phyloP scores from a whole-genome alignment of 306 rosid genomes.

The Datisca glomerata region DNA sequence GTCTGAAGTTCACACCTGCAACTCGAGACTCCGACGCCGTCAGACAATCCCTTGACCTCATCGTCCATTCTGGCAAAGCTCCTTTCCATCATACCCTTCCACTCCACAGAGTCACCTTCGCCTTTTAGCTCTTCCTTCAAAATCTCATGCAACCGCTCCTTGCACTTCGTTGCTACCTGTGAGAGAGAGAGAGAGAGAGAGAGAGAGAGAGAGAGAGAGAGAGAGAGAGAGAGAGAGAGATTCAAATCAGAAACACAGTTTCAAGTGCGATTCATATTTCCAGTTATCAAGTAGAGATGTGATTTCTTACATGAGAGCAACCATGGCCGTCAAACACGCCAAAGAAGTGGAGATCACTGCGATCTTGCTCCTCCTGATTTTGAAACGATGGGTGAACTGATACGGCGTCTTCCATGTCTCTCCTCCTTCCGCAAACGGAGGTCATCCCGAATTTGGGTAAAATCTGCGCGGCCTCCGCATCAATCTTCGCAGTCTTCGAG shows the following conservation, averaged over 20 bases:
- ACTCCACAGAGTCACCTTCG: conserved; percentile 4
- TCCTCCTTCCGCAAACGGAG: conserved; percentile 78
- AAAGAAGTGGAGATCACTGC: conserved; percentile 30
- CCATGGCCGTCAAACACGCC: conserved; percentile 98
- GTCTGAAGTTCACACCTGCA: conserved; percentile 45
- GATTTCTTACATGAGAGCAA: conserved; percentile 84
- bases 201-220: neutral
- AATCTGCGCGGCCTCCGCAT: conserved; percentile 5
- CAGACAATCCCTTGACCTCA: conserved; percentile 19
- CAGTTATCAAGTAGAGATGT: neutral
- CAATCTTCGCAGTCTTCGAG: neutral
- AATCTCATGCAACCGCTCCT: conserved; percentile 33
- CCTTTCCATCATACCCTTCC: conserved; percentile 32
- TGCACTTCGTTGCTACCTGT: conserved; percentile 35
- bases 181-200: neutral
- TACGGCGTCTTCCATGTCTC: conserved; percentile 91
- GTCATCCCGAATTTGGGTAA: conserved; percentile 44
- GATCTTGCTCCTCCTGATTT: neutral
- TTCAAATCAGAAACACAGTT: neutral
- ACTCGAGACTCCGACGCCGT: neutral
- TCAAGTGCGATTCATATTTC: neutral
- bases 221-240: neutral
- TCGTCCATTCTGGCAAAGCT: conserved; percentile 31
- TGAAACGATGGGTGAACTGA: conserved; percentile 33
- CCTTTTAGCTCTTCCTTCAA: conserved; percentile 26